Percentiles rank a stretch among this genome's conserved stretches.
phyloP scores from a whole-genome alignment of 2,329 filamentous ascomycete genomes.

The Cercospora nicotianae region DNA sequence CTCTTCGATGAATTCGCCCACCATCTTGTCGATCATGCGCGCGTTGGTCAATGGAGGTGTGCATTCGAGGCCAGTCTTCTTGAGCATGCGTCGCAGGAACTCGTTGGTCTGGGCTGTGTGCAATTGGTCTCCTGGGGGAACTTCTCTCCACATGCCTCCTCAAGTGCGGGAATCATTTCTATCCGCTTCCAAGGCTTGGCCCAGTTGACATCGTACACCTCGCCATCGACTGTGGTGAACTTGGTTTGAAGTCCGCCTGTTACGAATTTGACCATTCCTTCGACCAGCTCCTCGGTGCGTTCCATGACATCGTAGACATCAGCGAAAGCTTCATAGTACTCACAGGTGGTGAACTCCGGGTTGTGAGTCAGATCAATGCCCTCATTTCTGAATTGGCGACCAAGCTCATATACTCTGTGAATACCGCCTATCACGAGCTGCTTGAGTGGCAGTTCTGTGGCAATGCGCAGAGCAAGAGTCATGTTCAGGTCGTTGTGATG shows the following conservation, averaged over 20 bases:
- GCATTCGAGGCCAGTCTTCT: constrained; percentile 90
- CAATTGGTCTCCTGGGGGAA: constrained; percentile 88
- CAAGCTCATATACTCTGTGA: constrained; percentile 93
- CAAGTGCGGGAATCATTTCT: constrained; percentile 92
- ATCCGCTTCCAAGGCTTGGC: constrained; percentile 88
- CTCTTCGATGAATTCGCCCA: constrained; percentile 90
- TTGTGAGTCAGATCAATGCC: constrained; percentile 92
- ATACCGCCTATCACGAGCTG: constrained; percentile 91
- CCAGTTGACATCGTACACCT: constrained; percentile 93
- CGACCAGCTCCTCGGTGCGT: constrained; percentile 90
- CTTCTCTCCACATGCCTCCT: constrained; percentile 86
- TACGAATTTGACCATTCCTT: constrained; percentile 81
- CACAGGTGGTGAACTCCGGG: constrained; percentile 95
- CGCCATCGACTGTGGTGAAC: constrained; percentile 82
- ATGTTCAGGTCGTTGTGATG: constrained; percentile 95
- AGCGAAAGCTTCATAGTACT: constrained; percentile 88
- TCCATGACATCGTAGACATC: constrained; percentile 90
- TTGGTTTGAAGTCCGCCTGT: constrained; percentile 62
- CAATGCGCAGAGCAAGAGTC: constrained; percentile 92
- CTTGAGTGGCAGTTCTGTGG: constrained; percentile 96
- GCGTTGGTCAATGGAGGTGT: constrained; percentile 87
- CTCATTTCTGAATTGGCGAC: constrained; percentile 94
- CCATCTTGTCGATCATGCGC: constrained; percentile 91
- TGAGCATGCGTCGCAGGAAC: constrained; percentile 79
- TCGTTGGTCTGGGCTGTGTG: constrained; percentile 87